Percentiles rank a stretch among this genome's conserved stretches.
Conservation (phyloP, 306 rosid species). For the Datisca glomerata region DNA sequence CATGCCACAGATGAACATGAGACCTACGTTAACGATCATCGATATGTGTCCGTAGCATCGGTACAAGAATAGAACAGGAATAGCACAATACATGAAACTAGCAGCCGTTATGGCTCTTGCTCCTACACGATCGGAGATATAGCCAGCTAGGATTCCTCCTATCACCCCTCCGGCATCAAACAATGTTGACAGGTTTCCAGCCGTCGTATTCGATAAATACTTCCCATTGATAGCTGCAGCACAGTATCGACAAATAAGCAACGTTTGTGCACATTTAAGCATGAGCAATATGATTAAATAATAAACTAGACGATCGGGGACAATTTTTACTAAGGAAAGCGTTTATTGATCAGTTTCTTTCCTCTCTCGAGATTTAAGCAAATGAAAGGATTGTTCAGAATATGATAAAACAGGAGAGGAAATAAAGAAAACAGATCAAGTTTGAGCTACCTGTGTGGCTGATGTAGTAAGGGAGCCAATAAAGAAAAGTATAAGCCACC, state of each 20-base stretch:
- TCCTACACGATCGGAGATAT: slow-evolving; percentile 67
- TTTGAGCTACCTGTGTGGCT: slow-evolving; percentile 59
- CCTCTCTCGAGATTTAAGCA: background rate
- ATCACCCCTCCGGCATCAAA: slow-evolving; percentile 93
- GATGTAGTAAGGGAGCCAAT: slow-evolving; percentile 97
- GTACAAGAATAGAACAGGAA: slow-evolving; percentile 83
- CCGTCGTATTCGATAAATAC: slow-evolving; percentile 59
- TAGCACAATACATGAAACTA: slow-evolving; percentile 97
- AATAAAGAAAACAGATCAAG: slow-evolving; percentile 2
- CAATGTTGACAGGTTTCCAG: slow-evolving; percentile 78
- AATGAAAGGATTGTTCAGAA: background rate
- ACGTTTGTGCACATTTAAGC: background rate
- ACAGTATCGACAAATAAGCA: slow-evolving; percentile 3
- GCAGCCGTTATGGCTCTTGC: slow-evolving; percentile 99
- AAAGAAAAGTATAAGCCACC: slow-evolving; percentile 98
- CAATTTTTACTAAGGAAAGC: background rate
- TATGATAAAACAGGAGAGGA: background rate
- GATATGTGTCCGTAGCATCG: slow-evolving; percentile 66
- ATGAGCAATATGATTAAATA: background rate
- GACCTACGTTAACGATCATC: slow-evolving; percentile 31
- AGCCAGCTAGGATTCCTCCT: slow-evolving; percentile 94
- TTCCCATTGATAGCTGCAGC: slow-evolving; percentile 81
- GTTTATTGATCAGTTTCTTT: background rate
- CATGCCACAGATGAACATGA: slow-evolving; percentile 89
- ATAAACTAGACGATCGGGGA: background rate